Percentiles rank a stretch among this genome's conserved stretches.
phyloP scores from a whole-genome alignment of 1,284 basidiomycete genomes.

The Xerocomus amazonicus region DNA sequence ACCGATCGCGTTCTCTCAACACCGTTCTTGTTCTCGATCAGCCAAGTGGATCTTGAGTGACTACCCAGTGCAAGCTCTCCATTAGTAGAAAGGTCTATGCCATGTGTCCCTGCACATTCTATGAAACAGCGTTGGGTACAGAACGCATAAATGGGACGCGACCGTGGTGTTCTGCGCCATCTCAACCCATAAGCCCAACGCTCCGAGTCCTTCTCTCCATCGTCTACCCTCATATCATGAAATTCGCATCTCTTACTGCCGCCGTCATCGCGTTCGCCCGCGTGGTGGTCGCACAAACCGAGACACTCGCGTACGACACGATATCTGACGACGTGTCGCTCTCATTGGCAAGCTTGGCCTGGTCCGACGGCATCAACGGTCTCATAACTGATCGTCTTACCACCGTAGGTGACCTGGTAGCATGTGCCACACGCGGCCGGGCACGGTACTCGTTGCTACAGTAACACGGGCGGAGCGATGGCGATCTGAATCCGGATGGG shows the following conservation, averaged over 20 bases:
- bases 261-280: constrained; percentile 15
- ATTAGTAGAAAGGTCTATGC: not conserved
- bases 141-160: constrained; percentile 13
- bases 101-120: not conserved
- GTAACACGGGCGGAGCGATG: too few relatives aligned
- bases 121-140: not conserved
- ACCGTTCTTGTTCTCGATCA: constrained; percentile 3
- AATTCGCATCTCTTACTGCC: constrained; percentile 15
- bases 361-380: constrained; percentile 44
- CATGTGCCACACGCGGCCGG: constrained; percentile 38
- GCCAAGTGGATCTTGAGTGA: not conserved
- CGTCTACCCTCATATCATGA: constrained; percentile 15
- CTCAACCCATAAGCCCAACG: not conserved
- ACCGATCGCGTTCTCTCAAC: not conserved
- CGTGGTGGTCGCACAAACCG: constrained; percentile 13
- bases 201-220: not conserved
- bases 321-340: constrained; percentile 38
- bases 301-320: constrained; percentile 29
- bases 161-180: not conserved
- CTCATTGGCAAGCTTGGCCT: constrained; percentile 40
- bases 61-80: not conserved
- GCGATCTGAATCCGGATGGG: too few relatives aligned
- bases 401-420: constrained; percentile 34
- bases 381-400: constrained; percentile 42
- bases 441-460: too few relatives aligned